These are phyloP conservation scores for Ulota crispa DNA, from an alignment of 225 moss, liverwort and hornwort genomes.

Conservation along the genomic window DNA sequence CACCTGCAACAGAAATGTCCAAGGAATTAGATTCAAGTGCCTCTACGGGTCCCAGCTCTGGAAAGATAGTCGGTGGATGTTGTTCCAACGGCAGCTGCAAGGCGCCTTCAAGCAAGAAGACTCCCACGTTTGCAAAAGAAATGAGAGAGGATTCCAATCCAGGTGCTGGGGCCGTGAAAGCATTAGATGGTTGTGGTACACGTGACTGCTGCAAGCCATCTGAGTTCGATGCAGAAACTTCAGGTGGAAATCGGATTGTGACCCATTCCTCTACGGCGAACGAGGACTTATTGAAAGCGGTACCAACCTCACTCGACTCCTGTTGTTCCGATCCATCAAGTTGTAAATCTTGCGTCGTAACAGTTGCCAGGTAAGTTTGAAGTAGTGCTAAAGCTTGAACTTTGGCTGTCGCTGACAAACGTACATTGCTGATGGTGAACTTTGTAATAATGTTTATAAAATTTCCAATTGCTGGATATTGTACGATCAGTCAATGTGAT, in stretches of 20 bases:
- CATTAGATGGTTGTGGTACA: conserved; percentile 5
- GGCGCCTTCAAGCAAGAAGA: background rate
- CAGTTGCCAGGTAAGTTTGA: background rate
- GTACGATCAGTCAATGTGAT: background rate
- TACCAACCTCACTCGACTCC: conserved; percentile 4
- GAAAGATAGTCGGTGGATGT: background rate
- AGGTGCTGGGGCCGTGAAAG: background rate
- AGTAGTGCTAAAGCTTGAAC: background rate
- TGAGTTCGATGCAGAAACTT: conserved; percentile 5
- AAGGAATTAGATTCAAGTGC: background rate
- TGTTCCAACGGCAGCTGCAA: conserved; percentile 40
- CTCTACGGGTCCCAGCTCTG: background rate
- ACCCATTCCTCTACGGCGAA: conserved; percentile 17
- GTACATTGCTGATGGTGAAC: background rate
- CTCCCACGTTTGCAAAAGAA: background rate
- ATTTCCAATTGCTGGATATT: background rate
- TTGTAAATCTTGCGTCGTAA: conserved; percentile 38
- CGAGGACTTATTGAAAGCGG: background rate
- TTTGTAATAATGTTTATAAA: background rate
- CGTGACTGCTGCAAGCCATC: conserved; percentile 26
- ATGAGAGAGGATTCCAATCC: background rate
- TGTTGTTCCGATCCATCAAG: conserved; percentile 46
- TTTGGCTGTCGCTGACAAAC: background rate
- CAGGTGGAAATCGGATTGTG: background rate
- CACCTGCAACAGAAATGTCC: background rate